These are phyloP conservation scores for Flaveria brownii DNA, from an alignment of 129 eudicot genomes.

Conservation along the genomic window DNA sequence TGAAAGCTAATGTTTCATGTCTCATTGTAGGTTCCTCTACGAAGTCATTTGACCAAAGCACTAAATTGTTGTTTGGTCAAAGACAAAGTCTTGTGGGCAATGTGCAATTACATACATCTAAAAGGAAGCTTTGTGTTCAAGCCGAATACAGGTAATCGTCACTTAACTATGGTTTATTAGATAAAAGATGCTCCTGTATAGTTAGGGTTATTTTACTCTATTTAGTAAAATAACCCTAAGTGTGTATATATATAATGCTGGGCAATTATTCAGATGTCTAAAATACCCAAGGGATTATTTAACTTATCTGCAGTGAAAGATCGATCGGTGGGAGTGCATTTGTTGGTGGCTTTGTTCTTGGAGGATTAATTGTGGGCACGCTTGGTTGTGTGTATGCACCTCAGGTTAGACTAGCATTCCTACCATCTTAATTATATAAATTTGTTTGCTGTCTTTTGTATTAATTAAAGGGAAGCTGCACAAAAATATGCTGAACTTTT, in stretches of 20 bases:
- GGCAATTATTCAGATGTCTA: neutral
- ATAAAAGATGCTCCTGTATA: neutral
- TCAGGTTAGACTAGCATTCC: conserved; percentile 47
- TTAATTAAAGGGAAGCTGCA: neutral
- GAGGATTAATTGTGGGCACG: conserved; percentile 76
- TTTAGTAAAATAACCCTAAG: neutral
- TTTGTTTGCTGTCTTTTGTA: neutral
- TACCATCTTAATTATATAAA: neutral
- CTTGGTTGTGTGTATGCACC: conserved; percentile 88
- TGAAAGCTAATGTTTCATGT: neutral
- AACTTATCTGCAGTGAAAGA: conserved; percentile 50
- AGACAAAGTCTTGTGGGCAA: conserved; percentile 26
- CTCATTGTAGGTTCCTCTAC: conserved; percentile 37
- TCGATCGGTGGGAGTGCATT: conserved; percentile 50
- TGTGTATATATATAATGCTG: neutral
- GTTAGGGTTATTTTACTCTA: neutral
- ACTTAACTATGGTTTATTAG: neutral
- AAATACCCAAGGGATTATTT: neutral
- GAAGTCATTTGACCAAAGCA: conserved; percentile 37
- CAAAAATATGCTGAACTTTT: neutral
- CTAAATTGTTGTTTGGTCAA: conserved; percentile 38
- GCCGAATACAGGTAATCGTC: conserved; percentile 56
- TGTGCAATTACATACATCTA: conserved; percentile 32
- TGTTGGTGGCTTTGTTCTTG: conserved; percentile 73
- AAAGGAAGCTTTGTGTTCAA: conserved; percentile 47